Conservation (phyloP, 805 yeast species). For the Trichomonascus vanleenenianus region DNA sequence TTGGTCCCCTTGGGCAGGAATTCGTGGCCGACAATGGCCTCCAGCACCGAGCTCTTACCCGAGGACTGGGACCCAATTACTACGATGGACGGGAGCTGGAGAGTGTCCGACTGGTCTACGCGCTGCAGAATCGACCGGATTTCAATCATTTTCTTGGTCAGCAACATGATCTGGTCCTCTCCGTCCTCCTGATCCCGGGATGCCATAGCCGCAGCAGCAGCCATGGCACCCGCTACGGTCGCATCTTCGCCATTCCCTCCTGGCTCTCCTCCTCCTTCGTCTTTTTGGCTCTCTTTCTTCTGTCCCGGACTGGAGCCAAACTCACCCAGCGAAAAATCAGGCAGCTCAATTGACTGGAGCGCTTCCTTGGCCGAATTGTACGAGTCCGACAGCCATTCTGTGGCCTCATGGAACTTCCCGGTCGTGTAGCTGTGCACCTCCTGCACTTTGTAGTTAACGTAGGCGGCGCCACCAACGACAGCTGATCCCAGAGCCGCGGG, state of each 20-base stretch:
- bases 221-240: conserved; percentile 51
- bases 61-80: conserved; percentile 97
- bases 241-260: conserved; percentile 34
- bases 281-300: too few species aligned
- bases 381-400: conserved; percentile 36
- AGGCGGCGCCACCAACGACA: conserved; percentile 89
- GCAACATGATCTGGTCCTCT: conserved; percentile 66
- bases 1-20: conserved; percentile 94
- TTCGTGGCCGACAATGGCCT: conserved; percentile 96
- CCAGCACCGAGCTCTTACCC: conserved; percentile 94
- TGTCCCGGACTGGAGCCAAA: too few species aligned
- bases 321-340: conserved; percentile 15
- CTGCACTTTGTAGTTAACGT: conserved; percentile 84
- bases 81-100: conserved; percentile 88
- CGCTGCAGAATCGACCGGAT: conserved; percentile 71
- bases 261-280: conserved; percentile 13
- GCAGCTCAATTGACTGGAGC: conserved; percentile 31
- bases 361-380: conserved; percentile 45
- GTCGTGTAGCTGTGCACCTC: conserved; percentile 69
- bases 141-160: conserved; percentile 96
- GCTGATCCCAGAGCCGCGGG: conserved; percentile 89
- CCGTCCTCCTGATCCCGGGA: conserved; percentile 48
- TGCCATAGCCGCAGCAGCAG: conserved; percentile 40
- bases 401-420: conserved; percentile 54
- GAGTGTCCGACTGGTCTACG: conserved; percentile 66